Conservation (phyloP, 495 filamentous ascomycete genomes). For the Penicillium angulare region DNA sequence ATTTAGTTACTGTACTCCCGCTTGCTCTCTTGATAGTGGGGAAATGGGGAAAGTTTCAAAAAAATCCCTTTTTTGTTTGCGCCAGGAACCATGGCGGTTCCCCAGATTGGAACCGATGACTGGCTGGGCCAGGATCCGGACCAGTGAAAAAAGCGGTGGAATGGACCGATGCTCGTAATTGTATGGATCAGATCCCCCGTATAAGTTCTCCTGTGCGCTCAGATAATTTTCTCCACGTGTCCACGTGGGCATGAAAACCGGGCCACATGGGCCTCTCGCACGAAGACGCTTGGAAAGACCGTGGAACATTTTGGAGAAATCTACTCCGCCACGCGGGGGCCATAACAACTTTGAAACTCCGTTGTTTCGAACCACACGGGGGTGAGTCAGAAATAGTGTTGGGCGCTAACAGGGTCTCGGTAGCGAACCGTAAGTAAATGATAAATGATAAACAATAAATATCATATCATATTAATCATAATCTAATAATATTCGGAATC, state of each 20-base stretch:
- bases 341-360: background rate
- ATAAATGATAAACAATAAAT: background rate
- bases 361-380: background rate
- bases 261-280: slow-evolving; percentile 33
- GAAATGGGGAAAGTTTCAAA: too few species aligned
- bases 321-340: slow-evolving; percentile 8
- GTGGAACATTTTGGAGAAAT: slow-evolving; percentile 25
- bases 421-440: background rate
- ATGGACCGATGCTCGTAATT: slow-evolving; percentile 13
- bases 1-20: background rate
- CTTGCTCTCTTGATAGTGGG: background rate
- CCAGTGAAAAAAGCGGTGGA: slow-evolving; percentile 5
- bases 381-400: background rate
- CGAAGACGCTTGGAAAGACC: slow-evolving; percentile 31
- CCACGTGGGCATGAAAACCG: too few species aligned
- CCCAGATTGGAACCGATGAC: too few species aligned
- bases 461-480: too few species aligned
- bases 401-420: background rate
- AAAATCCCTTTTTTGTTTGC: background rate
- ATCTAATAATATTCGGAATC: too few species aligned
- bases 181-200: too few species aligned
- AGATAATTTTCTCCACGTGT: slow-evolving; percentile 35
- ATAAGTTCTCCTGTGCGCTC: slow-evolving; percentile 4
- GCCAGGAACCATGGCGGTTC: background rate
- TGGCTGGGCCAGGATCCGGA: background rate